Conservation (phyloP, 2,329 filamentous ascomycete species). For the Huntiella omanensis region DNA sequence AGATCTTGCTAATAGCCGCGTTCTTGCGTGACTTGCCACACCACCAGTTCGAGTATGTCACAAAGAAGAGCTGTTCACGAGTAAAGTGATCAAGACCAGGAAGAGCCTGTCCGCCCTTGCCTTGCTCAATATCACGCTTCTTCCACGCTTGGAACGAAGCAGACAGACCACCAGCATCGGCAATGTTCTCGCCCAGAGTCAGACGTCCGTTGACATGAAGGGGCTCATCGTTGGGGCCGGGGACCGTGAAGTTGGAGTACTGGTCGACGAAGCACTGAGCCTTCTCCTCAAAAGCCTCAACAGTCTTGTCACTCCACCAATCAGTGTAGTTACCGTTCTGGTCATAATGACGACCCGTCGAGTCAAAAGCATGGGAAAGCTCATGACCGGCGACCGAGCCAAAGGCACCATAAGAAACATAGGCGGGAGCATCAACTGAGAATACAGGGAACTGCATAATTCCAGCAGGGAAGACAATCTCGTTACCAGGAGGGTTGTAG, state of each 20-base stretch:
- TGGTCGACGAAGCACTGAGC: constrained; percentile 51
- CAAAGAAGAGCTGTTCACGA: constrained; percentile 52
- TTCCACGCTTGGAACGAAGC: constrained; percentile 49
- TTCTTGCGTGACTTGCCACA: constrained; percentile 45
- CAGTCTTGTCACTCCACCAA: constrained; percentile 47
- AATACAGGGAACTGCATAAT: constrained; percentile 54
- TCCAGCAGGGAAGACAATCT: constrained; percentile 50
- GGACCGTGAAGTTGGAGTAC: constrained; percentile 32
- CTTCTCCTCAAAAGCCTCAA: constrained; percentile 36
- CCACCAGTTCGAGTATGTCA: constrained; percentile 46
- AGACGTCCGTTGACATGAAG: constrained; percentile 43
- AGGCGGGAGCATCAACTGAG: constrained; percentile 40
- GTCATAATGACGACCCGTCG: constrained; percentile 44
- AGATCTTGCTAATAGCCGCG: constrained; percentile 35
- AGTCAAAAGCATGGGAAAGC: constrained; percentile 52
- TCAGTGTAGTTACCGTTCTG: constrained; percentile 43
- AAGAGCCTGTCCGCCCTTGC: constrained; percentile 30
- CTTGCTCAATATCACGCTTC: constrained; percentile 26
- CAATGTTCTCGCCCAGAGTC: constrained; percentile 53
- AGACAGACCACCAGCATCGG: constrained; percentile 47
- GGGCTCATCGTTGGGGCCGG: constrained; percentile 22
- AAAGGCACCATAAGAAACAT: constrained; percentile 51
- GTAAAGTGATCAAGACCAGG: constrained; percentile 43
- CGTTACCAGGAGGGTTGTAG: constrained; percentile 44
- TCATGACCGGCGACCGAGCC: constrained; percentile 50